Evolutionary conservation across 352 stramenopile genomes (phyloP).

Genomic region (Albugo candida): DNA sequence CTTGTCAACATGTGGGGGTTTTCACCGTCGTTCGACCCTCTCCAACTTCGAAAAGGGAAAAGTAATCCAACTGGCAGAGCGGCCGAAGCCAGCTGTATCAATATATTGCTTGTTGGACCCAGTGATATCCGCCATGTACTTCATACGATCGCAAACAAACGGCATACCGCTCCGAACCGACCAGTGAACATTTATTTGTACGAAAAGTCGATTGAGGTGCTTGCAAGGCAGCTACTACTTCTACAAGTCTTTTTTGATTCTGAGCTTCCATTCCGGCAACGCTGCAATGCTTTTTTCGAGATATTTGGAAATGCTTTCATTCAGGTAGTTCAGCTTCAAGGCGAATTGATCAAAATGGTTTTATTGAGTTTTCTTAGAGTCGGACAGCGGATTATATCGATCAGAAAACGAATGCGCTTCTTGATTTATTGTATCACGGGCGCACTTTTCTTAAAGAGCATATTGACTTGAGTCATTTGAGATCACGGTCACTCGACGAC

Average conservation of each 20-base stretch:
- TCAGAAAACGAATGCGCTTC: constrained; percentile 39
- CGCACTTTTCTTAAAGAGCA: constrained; percentile 29
- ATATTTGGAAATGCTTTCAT: constrained; percentile 85
- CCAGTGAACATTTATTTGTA: constrained; percentile 79
- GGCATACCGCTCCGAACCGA: constrained; percentile 13
- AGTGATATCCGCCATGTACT: constrained; percentile 67
- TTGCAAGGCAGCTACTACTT: constrained; percentile 79
- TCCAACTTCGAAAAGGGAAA: constrained; percentile 1
- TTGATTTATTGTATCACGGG: constrained; percentile 56
- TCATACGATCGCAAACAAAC: constrained; percentile 23
- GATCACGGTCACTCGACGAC: constrained; percentile 78
- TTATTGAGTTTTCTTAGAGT: constrained; percentile 16
- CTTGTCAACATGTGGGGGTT: constrained; percentile 77
- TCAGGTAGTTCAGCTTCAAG: constrained; percentile 21
- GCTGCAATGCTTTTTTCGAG: constrained; percentile 81
- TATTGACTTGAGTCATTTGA: constrained; percentile 72
- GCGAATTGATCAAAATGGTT: neutral
- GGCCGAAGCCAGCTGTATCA: constrained; percentile 7
- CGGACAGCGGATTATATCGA: constrained; percentile 74
- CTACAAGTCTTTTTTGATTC: constrained; percentile 75
- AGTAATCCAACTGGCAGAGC: neutral
- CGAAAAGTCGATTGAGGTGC: constrained; percentile 66
- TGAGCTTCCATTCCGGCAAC: constrained; percentile 75
- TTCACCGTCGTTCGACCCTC: constrained; percentile 51
- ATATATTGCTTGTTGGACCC: constrained; percentile 36